Base-by-base conservation (phyloP, 345 rosid genomes). In the Garcia nutans region DNA sequence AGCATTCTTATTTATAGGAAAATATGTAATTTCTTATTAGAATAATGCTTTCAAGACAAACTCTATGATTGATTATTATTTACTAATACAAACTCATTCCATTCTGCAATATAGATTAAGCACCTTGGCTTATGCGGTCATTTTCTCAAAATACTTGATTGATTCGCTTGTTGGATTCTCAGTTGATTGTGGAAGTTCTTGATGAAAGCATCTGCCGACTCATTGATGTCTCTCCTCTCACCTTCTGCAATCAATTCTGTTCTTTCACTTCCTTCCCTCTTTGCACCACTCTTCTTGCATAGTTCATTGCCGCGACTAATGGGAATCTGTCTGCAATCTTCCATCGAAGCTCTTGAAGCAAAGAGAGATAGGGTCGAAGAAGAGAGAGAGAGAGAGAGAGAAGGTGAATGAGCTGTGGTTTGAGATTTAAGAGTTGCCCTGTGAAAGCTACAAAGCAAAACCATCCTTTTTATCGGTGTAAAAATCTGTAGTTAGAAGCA, bases 141-240 rank as follows among this genome's bases (percentile, higher is more conserved):
- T 37, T 37, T 37, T 37, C 41, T 33, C 6, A 5, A 11, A 58
- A 58, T 0, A 31, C 28, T 58, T 58, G 68, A 71, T 28, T 3
- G 68, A 62, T 64, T 83, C 78, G 3, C 57, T 6, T 0, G 23
- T 41, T 78, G 80, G 65, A 64, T 26, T 16, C 52, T 57, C 24
- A 67, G 75, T 31, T 45, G 73, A 10, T 33, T 75, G 45, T 19
- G 58, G 71, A 75, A 83, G 47, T 77, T 80, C 44, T 12, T 72
- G 59, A 77, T 74, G 82, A 80, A 83, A 72, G 66, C 65, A 60
- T 80, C 76, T 6, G 86, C 84, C 17, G 13, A 71, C 44, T 70
- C 44, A 37, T 80, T 73, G 63, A 84, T 69, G 58, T 78, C 82
- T 20, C 47, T 10, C 22, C 26, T 49, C n/a, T 55, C 31, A 1